Percentiles rank a stretch among this genome's conserved stretches.
These are phyloP conservation scores for Globisporangium nunn DNA, from an alignment of 352 stramenopile species.

Conservation along the genomic window DNA sequence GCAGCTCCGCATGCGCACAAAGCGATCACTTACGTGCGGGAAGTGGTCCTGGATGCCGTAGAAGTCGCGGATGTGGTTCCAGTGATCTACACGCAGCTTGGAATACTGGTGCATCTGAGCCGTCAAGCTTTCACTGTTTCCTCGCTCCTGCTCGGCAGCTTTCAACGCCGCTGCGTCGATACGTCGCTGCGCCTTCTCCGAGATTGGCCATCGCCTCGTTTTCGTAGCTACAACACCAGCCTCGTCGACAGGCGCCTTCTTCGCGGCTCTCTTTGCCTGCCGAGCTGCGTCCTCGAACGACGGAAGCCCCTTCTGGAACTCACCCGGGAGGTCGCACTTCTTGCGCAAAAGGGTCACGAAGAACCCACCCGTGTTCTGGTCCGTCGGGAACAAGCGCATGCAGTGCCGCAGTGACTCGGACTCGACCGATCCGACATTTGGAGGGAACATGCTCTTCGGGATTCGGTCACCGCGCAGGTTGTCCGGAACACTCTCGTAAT, in stretches of 20 bases:
- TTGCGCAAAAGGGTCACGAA: constrained; percentile 95
- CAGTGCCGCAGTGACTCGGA: constrained; percentile 58
- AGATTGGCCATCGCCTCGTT: constrained; percentile 33
- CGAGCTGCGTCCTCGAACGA: constrained; percentile 30
- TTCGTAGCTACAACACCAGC: constrained; percentile 21
- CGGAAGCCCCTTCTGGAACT: constrained; percentile 27
- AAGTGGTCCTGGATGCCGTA: constrained; percentile 64
- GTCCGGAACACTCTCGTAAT: constrained; percentile 44
- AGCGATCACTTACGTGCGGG: constrained; percentile 23
- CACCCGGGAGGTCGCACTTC: constrained; percentile 25
- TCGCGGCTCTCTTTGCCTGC: constrained; percentile 10
- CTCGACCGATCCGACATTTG: constrained; percentile 49
- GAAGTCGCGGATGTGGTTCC: constrained; percentile 49
- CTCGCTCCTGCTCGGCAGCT: constrained; percentile 9
- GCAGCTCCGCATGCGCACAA: background rate
- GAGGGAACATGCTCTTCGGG: constrained; percentile 78
- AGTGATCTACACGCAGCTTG: constrained; percentile 41
- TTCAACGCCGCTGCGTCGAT: constrained; percentile 6
- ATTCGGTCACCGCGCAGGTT: constrained; percentile 61
- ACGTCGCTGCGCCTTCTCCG: constrained; percentile 22
- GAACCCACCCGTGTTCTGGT: constrained; percentile 97
- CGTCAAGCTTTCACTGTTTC: constrained; percentile 9
- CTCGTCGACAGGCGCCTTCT: constrained; percentile 23
- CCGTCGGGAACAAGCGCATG: constrained; percentile 93
- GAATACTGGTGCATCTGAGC: constrained; percentile 36